Evolutionary conservation across 805 yeast genomes (phyloP).

Genomic region (Wickerhamiella galacta): DNA sequence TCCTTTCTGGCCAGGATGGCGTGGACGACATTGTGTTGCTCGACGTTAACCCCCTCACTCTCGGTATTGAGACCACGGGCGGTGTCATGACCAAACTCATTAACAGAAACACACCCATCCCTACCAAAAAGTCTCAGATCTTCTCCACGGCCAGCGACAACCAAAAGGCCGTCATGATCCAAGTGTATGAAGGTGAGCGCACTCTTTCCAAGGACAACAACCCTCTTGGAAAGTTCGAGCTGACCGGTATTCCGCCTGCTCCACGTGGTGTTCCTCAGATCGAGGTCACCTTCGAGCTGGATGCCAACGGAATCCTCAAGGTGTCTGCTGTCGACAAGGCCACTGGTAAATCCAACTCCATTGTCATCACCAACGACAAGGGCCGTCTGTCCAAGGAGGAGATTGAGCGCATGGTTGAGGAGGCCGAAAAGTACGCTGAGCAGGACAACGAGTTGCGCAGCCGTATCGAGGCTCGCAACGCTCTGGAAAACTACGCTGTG

Average conservation of each 20-base stretch:
- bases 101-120: conserved; percentile 88
- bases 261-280: conserved; percentile 87
- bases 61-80: conserved; percentile 94
- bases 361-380: conserved; percentile 84
- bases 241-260: conserved; percentile 76
- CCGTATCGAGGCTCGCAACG: conserved; percentile 78
- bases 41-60: conserved; percentile 85
- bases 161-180: conserved; percentile 88
- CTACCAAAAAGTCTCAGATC: conserved; percentile 87
- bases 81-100: conserved; percentile 94
- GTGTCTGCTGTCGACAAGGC: conserved; percentile 85
- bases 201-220: conserved; percentile 89
- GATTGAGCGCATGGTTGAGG: conserved; percentile 93
- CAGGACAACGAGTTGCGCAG: conserved; percentile 73
- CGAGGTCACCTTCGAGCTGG: conserved; percentile 77
- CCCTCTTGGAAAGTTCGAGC: conserved; percentile 71
- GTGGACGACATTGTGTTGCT: conserved; percentile 76
- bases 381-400: conserved; percentile 89
- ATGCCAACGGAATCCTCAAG: conserved; percentile 75
- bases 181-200: conserved; percentile 94
- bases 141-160: conserved; percentile 94
- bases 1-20: conserved; percentile 87
- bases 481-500: conserved; percentile 77
- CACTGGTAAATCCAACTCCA: conserved; percentile 81
- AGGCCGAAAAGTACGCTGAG: conserved; percentile 87